Evolutionary conservation across 768 basidiomycete genomes (phyloP).

Genomic region (Atractiella rhizophila): DNA sequence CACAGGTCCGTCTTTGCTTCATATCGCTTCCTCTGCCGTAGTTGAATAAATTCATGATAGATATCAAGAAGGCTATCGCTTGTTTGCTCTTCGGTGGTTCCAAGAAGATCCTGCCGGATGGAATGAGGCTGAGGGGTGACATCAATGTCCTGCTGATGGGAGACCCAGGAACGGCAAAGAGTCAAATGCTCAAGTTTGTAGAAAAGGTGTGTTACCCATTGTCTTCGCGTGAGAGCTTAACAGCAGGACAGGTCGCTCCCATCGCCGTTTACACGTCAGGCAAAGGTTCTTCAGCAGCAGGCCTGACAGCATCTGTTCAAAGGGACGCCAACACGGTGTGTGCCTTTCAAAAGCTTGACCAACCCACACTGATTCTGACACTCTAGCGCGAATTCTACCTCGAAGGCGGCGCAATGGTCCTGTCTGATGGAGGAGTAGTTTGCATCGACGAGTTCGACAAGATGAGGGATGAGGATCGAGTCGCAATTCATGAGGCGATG

Average conservation of each 20-base stretch:
- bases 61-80: constrained; percentile 92
- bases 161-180: constrained; percentile 96
- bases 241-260: constrained; percentile 47
- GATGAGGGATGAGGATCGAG: constrained; percentile 96
- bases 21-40: background rate
- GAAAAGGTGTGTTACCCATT: constrained; percentile 56
- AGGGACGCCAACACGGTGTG: constrained; percentile 68
- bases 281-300: constrained; percentile 92
- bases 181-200: constrained; percentile 90
- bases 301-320: constrained; percentile 91
- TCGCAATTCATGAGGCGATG: constrained; percentile 99
- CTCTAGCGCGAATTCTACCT: constrained; percentile 84
- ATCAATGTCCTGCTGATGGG: constrained; percentile 91
- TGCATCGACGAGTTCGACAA: constrained; percentile 99
- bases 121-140: constrained; percentile 86
- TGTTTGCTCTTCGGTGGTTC: constrained; percentile 94
- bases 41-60: constrained; percentile 24
- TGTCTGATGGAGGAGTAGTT: constrained; percentile 91
- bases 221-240: constrained; percentile 4
- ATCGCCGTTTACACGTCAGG: constrained; percentile 97
- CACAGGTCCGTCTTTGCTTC: constrained; percentile 32
- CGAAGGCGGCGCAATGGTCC: constrained; percentile 97
- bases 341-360: constrained; percentile 3
- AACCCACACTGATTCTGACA: background rate
- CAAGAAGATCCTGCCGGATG: constrained; percentile 87